These are phyloP conservation scores for Boletus insuetus DNA, from an alignment of 768 basidiomycete genomes.

Conservation along the genomic window DNA sequence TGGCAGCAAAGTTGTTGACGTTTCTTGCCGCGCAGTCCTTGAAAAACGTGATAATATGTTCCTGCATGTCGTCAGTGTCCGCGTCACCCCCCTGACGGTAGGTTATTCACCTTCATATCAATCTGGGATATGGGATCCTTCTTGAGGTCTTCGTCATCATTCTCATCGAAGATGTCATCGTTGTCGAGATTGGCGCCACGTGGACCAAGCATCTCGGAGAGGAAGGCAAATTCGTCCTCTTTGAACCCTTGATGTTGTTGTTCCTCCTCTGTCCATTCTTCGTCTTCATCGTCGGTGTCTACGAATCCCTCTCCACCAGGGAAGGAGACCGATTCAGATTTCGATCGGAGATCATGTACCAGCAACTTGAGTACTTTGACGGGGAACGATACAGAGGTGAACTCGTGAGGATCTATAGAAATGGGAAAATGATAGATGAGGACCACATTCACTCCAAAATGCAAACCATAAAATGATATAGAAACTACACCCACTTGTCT, in stretches of 20 bases:
- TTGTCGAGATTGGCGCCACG: conserved; percentile 73
- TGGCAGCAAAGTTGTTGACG: conserved; percentile 55
- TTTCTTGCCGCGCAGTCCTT: conserved; percentile 64
- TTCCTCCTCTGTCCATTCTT: conserved; percentile 94
- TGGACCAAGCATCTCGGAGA: conserved; percentile 81
- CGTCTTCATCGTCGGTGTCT: conserved; percentile 83
- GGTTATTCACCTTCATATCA: conserved; percentile 60
- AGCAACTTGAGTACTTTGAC: conserved; percentile 91
- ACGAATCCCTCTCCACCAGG: conserved; percentile 57
- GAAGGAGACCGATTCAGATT: conserved; percentile 69
- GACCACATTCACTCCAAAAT: not conserved
- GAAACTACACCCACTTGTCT: conserved; percentile 58
- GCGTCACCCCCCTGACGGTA: not conserved
- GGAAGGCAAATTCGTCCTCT: conserved; percentile 76
- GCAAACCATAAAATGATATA: not conserved
- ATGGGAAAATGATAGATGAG: conserved; percentile 22
- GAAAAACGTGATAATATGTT: conserved; percentile 68
- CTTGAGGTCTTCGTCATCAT: conserved; percentile 84
- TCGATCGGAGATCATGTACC: conserved; percentile 77
- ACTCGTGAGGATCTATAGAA: conserved; percentile 75
- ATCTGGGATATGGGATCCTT: conserved; percentile 85
- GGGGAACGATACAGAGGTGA: conserved; percentile 82
- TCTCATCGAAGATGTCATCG: conserved; percentile 69
- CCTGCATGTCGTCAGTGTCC: conserved; percentile 37
- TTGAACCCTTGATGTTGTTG: conserved; percentile 55